phyloP scores from a whole-genome alignment of 495 filamentous ascomycete species.

The Talaromyces trachyspermus region DNA sequence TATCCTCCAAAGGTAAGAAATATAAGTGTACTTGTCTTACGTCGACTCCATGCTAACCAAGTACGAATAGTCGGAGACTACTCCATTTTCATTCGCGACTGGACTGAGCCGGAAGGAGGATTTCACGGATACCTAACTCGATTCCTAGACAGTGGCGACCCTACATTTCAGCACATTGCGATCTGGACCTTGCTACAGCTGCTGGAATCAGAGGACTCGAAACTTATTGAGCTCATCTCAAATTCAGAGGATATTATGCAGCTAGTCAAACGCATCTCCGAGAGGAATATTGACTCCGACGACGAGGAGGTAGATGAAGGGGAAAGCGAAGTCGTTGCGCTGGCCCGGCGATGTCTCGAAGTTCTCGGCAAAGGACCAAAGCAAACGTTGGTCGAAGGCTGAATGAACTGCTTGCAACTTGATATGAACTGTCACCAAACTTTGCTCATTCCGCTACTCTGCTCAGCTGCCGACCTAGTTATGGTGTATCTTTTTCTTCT shows the following conservation, averaged over 20 bases:
- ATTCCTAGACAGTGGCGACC: conserved; percentile 88
- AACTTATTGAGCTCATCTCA: conserved; percentile 74
- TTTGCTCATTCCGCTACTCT: conserved; percentile 8
- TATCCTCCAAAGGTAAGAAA: conserved; percentile 86
- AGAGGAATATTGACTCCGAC: conserved; percentile 84
- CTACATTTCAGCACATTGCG: conserved; percentile 98
- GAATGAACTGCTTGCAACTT: conserved; percentile 8
- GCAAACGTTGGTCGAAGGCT: conserved; percentile 51
- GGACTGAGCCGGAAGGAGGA: conserved; percentile 85
- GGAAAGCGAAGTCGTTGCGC: conserved; percentile 88
- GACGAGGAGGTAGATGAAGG: conserved; percentile 84
- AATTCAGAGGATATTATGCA: conserved; percentile 82
- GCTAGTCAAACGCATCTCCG: conserved; percentile 83
- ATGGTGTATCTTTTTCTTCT: neutral
- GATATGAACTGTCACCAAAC: conserved; percentile 7
- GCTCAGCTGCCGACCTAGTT: no score
- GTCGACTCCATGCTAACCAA: neutral
- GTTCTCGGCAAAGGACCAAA: conserved; percentile 60
- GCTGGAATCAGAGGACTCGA: conserved; percentile 85
- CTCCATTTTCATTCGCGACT: conserved; percentile 88
- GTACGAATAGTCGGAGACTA: conserved; percentile 76
- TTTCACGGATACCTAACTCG: conserved; percentile 91
- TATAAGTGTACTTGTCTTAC: neutral
- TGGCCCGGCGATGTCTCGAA: conserved; percentile 84
- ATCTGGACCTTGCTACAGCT: conserved; percentile 97